Evolutionary conservation across 2,329 filamentous ascomycete species (phyloP).

Genomic region (Cladosporium austrohemisphaericum): DNA sequence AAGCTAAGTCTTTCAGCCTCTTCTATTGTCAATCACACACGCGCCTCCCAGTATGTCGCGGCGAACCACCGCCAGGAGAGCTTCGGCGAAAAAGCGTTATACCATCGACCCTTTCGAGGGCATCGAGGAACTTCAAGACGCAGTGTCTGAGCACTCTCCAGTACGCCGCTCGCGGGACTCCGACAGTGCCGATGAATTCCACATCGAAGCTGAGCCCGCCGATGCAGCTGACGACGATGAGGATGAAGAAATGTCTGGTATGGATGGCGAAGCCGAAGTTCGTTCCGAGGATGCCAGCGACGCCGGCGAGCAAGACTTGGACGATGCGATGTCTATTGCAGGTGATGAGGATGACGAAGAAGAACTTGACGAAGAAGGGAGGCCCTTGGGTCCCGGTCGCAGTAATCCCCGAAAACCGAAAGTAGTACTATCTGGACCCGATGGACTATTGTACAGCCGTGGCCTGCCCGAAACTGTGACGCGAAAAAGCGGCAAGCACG

Average conservation of each 20-base stretch:
- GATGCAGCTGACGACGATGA: conserved; percentile 34
- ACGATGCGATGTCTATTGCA: conserved; percentile 27
- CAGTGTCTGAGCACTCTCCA: conserved; percentile 3
- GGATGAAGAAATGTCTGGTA: conserved; percentile 36
- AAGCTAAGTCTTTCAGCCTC: conserved; percentile 13
- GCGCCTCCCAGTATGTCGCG: conserved; percentile 12
- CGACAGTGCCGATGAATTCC: conserved; percentile 32
- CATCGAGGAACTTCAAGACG: conserved; percentile 27
- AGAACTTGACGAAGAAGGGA: neutral
- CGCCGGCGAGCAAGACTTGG: conserved; percentile 36
- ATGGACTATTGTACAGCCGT: conserved; percentile 21
- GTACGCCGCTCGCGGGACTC: conserved; percentile 8
- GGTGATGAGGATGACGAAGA: conserved; percentile 15
- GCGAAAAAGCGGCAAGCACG: conserved; percentile 36
- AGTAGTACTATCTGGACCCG: conserved; percentile 2
- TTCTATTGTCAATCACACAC: conserved; percentile 7
- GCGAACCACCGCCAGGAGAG: conserved; percentile 21
- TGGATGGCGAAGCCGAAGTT: conserved; percentile 31
- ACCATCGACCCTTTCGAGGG: conserved; percentile 36
- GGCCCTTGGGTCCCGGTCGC: neutral
- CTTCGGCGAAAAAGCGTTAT: conserved; percentile 28
- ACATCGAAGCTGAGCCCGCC: conserved; percentile 29
- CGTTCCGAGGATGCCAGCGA: conserved; percentile 29
- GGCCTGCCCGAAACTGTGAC: conserved; percentile 26
- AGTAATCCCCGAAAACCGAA: neutral